These are phyloP conservation scores for Clarireedia sp. DNA, from an alignment of 2,329 filamentous ascomycete species.

Conservation along the genomic window DNA sequence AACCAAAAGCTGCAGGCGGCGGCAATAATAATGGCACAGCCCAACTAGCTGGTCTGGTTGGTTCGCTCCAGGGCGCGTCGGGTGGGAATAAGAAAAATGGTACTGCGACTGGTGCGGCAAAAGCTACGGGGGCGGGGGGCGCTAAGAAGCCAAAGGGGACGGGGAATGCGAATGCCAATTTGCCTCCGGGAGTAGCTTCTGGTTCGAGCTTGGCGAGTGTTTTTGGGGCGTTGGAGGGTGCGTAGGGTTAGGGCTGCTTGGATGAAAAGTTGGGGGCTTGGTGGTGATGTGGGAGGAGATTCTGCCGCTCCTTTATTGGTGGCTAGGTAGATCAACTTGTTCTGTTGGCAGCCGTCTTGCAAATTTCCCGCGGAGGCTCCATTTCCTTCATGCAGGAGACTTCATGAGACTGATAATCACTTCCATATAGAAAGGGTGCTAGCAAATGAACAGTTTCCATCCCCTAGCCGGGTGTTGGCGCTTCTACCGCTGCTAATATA, in stretches of 20 bases:
- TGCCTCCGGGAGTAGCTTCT: not conserved
- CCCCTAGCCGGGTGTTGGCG: too few relatives aligned
- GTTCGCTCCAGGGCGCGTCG: not conserved
- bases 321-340: too few relatives aligned
- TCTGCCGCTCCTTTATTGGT: too few relatives aligned
- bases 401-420: too few relatives aligned
- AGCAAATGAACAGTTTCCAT: too few relatives aligned
- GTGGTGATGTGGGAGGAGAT: too few relatives aligned
- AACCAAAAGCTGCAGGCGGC: not conserved
- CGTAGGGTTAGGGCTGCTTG: not conserved
- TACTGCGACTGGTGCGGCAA: not conserved
- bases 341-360: too few relatives aligned
- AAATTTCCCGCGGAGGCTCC: too few relatives aligned
- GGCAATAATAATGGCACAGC: not conserved
- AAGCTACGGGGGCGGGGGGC: not conserved
- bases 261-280: too few relatives aligned
- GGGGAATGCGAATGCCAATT: not conserved
- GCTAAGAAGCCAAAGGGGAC: not conserved
- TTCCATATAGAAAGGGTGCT: too few relatives aligned
- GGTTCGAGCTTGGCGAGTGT: conserved; percentile 2
- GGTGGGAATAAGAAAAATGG: not conserved
- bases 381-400: too few relatives aligned
- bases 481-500: too few relatives aligned
- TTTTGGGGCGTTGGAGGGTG: conserved; percentile 6
- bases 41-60: not conserved